These are phyloP conservation scores for Trichosanthes truncata DNA, from an alignment of 306 rosid species.

Conservation along the genomic window DNA sequence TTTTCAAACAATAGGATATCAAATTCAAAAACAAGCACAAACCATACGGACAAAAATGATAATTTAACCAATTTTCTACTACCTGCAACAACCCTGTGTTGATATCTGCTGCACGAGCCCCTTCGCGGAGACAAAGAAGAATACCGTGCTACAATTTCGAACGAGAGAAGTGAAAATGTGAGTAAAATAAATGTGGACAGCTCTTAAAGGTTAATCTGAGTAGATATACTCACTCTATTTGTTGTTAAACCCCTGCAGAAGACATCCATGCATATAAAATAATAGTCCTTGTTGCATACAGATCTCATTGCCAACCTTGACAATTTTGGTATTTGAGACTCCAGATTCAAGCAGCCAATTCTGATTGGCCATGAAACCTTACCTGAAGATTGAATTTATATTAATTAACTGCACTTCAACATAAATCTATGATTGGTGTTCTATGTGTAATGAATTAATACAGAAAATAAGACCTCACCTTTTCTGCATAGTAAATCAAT, in stretches of 20 bases:
- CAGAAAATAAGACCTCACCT: conserved; percentile 35
- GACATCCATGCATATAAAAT: conserved; percentile 56
- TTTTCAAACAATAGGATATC: background rate
- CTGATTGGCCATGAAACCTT: conserved; percentile 57
- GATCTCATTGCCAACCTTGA: conserved; percentile 52
- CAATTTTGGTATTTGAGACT: conserved; percentile 46
- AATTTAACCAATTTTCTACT: background rate
- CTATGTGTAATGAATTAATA: background rate
- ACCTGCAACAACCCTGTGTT: conserved; percentile 79
- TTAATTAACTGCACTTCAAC: conserved; percentile 14
- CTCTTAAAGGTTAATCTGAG: background rate
- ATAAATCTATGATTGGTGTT: background rate
- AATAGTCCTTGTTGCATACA: conserved; percentile 37
- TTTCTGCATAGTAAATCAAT: conserved; percentile 42
- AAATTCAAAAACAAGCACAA: background rate
- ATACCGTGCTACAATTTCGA: conserved; percentile 35
- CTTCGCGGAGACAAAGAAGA: conserved; percentile 72
- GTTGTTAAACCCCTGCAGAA: conserved; percentile 23
- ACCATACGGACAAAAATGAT: background rate
- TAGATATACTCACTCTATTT: conserved; percentile 35
- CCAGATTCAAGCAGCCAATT: conserved; percentile 63
- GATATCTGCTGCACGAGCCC: conserved; percentile 39
- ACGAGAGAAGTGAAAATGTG: conserved; percentile 3
- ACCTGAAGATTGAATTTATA: conserved; percentile 32
- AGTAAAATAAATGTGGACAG: background rate